Base-by-base conservation (phyloP, 129 eudicot species). In the Centaurea solstitialis region DNA sequence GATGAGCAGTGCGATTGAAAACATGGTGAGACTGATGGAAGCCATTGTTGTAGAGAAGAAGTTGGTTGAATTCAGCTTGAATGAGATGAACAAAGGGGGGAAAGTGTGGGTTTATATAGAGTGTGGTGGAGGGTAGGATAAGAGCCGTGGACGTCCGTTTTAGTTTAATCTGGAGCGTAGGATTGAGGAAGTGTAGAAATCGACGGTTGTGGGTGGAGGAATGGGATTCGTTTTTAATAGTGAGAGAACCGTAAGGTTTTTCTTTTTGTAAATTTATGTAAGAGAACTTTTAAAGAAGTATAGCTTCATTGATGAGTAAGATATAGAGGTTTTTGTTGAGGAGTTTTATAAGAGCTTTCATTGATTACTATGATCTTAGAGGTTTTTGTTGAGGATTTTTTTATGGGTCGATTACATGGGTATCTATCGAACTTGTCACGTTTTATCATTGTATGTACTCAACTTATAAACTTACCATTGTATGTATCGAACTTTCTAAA, bases 1-100 rank as follows among this genome's bases (percentile, higher is more conserved):
- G 0, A 86, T 3, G 33, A 85, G 37, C 10, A 86, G 7, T 23
- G 86, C 76, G 1, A 72, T 62, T 37, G 70, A 21, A 2, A 70
- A 18, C 9, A 86, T 4, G 20, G 70, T 66, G 10, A 79, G 30
- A 22, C 7, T 76, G 10, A 76, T 38, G 40, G 66, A 40, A 39
- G 87, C 79, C 83, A 88, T 88, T 80, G 66, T 11, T 3, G 57
- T 2, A 5, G 57, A 30, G 76, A 40, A 77, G 20, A 45, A 62
- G 37, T 15, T 68, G 62, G 37, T 15, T 68, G 62, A 73, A 9
- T 40, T 5, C 33, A 7, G 40, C 53, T 65, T 40, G 57, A 76
- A 15, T 28, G 38, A 50, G 64, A 57, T 23, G 68, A 13, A 74
- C 6, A 21, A 11, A n/a, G n/a, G 0, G 59, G 9, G 17, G 76